Evolutionary conservation across 129 eudicot genomes (phyloP).

Genomic region (Escallonia herrerae): DNA sequence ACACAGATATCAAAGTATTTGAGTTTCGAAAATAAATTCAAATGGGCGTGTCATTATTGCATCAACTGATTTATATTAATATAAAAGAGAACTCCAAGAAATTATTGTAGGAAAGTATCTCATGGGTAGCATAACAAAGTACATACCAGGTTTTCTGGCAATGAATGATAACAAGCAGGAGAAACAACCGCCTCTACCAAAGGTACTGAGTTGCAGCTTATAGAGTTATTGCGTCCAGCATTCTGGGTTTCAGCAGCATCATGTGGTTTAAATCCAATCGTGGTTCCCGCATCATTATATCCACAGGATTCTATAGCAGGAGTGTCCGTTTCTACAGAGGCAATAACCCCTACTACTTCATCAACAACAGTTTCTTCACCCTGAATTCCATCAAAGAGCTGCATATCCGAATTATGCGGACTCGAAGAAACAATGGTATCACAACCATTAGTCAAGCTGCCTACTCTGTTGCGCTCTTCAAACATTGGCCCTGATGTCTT

Average conservation of each 20-base stretch:
- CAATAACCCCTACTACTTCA: slow-evolving; percentile 13
- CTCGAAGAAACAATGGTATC: slow-evolving; percentile 10
- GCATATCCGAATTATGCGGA: slow-evolving; percentile 21
- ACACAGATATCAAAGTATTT: slow-evolving; percentile 2
- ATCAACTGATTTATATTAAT: too few relatives aligned
- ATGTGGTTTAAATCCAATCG: slow-evolving; percentile 12
- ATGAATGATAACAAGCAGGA: slow-evolving; percentile 17
- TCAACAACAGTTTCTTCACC: slow-evolving; percentile 16
- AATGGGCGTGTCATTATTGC: too few relatives aligned
- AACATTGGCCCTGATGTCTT: background rate
- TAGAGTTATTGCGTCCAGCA: slow-evolving; percentile 13
- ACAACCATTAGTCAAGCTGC: slow-evolving; percentile 7
- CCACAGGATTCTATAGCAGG: slow-evolving; percentile 7
- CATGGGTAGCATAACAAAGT: background rate
- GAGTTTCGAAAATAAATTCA: background rate
- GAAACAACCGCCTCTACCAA: slow-evolving; percentile 5
- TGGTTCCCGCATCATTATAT: slow-evolving; percentile 12
- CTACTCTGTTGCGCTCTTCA: slow-evolving; percentile 6
- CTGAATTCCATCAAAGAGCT: slow-evolving; percentile 10
- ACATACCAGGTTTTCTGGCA: slow-evolving; percentile 20
- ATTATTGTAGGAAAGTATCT: too few relatives aligned
- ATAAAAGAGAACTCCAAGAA: background rate
- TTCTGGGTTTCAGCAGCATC: slow-evolving; percentile 20
- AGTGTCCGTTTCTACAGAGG: slow-evolving; percentile 8
- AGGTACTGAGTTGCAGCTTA: slow-evolving; percentile 6